Percentiles rank a stretch among this genome's conserved stretches.
These are phyloP conservation scores for Phoenix roebelenii DNA, from an alignment of 176 grass and related monocot genomes.

Conservation along the genomic window DNA sequence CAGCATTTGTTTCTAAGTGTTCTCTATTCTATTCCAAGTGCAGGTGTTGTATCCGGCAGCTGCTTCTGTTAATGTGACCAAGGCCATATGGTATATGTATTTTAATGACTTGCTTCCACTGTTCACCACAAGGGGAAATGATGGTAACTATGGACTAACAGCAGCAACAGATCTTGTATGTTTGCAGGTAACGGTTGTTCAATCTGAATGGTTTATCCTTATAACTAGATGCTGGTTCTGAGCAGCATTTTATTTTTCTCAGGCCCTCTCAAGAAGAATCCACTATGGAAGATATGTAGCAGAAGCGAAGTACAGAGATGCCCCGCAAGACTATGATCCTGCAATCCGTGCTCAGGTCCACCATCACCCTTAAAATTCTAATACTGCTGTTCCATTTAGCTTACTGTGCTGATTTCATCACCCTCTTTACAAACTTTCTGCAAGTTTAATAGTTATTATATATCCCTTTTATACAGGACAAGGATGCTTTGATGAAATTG, in stretches of 20 bases:
- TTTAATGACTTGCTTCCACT: conserved; percentile 8
- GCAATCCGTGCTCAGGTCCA: conserved; percentile 14
- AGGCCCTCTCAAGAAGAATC: conserved; percentile 25
- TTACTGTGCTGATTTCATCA: too few relatives aligned
- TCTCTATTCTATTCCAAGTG: not conserved
- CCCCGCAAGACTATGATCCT: conserved; percentile 12
- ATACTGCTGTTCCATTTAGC: not conserved
- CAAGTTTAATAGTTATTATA: too few relatives aligned
- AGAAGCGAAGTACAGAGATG: conserved; percentile 17
- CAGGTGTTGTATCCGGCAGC: conserved; percentile 20
- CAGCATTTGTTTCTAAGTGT: not conserved
- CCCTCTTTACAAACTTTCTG: too few relatives aligned
- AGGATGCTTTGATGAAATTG: conserved; percentile 14
- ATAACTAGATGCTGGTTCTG: too few relatives aligned
- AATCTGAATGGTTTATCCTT: not conserved
- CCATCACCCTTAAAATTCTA: not conserved
- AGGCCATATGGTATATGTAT: conserved; percentile 10
- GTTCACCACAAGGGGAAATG: conserved; percentile 10
- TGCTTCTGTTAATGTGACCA: conserved; percentile 12
- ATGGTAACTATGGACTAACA: conserved; percentile 12
- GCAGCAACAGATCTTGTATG: conserved; percentile 13
- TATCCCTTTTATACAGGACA: conserved; percentile 6
- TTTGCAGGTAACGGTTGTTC: conserved; percentile 4
- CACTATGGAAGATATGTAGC: conserved; percentile 22
- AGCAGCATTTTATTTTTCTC: not conserved